Evolutionary conservation across 1,284 basidiomycete species (phyloP), one percentile per base, ranked within the genome.

Genomic region (Trametes versicolor): DNA sequence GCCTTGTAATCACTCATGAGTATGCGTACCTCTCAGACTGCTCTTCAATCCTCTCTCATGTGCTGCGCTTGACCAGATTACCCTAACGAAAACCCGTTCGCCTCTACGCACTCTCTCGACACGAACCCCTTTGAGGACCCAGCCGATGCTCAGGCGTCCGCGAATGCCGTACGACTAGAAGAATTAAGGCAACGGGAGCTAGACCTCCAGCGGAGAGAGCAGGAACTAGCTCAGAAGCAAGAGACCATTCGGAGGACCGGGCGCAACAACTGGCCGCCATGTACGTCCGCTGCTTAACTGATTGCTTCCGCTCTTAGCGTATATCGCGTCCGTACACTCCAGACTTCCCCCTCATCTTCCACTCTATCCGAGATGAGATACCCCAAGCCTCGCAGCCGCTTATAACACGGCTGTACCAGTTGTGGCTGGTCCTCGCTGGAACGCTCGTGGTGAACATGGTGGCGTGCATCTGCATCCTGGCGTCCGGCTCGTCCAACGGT

Each of bases 261-360:
- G 45, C 87, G 90, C 70, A 96, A 93, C 77, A 97, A 97, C 78
- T 97, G 93, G 90, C 95, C 95, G 23, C 88, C 88, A 23, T 95
- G 93, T 93, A 89, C 82, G 41, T 65, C 51, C 63, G 55, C 27
- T 51, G 19, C 58, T 36, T 65, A 62, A 62, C 64, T 66, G 71
- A 58, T 71, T 25, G 41, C 23, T 47, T 15, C 36, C n/a, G 50
- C 21, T 23, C 36, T 51, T 15, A 25, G n/a, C 39, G 34, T 27
- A 39, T n/a, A 45, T 37, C 58, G 50, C 32, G 45, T 32, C 32
- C 29, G 23, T 21, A 51, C 63, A 62, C 58, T 69, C 61, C 78
- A 96, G 94, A 97, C 85, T 96, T 91, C 75, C 97, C 97, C 23
- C 81, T 99, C 72, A 91, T 99, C 75, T 98, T 91, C 81, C 97